These are phyloP conservation scores for Penicillium roqueforti DNA, from an alignment of 495 filamentous ascomycete species.

Conservation along the genomic window DNA sequence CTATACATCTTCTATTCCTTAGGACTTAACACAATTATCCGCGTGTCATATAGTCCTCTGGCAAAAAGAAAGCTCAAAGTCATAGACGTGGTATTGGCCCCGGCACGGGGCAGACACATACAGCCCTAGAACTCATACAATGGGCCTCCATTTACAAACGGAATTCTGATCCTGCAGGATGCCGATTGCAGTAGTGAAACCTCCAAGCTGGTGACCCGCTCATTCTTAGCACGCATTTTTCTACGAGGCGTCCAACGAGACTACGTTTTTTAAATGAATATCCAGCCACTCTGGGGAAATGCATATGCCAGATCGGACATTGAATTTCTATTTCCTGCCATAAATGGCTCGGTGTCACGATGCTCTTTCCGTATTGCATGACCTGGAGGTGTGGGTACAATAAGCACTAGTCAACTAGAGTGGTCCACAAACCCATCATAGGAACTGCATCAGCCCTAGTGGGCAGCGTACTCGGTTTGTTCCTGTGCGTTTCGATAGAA, in stretches of 20 bases:
- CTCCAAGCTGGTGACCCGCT: not conserved
- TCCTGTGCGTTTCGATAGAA: not conserved
- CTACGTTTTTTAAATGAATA: not conserved
- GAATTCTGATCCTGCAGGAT: not conserved
- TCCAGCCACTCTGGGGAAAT: not conserved
- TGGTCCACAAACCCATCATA: not conserved
- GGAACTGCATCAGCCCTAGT: not conserved
- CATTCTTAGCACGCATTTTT: not conserved
- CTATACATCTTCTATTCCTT: not conserved
- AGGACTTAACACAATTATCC: not conserved
- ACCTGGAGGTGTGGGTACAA: not conserved
- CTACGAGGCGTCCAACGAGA: not conserved
- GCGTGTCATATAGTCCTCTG: not conserved
- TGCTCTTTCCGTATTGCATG: not conserved
- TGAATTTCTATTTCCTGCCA: not conserved
- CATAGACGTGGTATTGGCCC: not conserved
- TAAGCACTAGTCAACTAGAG: not conserved
- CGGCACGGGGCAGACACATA: not conserved
- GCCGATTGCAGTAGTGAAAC: not conserved
- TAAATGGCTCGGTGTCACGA: not conserved
- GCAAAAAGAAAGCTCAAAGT: not conserved
- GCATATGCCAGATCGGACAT: not conserved
- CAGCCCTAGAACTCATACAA: not conserved
- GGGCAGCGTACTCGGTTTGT: not conserved
- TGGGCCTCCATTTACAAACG: not conserved